Evolutionary conservation across 2,329 filamentous ascomycete genomes (phyloP).

Genomic region (Blastomyces silverae): DNA sequence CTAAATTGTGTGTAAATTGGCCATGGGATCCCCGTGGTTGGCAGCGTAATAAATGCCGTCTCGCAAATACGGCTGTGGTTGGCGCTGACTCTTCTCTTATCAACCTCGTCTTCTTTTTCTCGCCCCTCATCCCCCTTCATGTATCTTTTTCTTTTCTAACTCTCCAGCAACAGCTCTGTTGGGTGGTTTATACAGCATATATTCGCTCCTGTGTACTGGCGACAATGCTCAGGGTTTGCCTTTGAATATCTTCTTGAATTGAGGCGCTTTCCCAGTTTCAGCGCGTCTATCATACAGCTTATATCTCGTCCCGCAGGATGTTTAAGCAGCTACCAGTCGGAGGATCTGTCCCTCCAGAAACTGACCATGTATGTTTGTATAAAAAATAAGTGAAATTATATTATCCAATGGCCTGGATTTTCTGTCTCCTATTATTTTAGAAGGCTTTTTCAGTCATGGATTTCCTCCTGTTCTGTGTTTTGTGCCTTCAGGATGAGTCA

Average conservation of each 20-base stretch:
- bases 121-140: neutral
- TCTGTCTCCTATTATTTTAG: neutral
- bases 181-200: neutral
- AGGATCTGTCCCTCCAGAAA: slow-evolving; percentile 69
- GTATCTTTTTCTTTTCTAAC: neutral
- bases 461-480: neutral
- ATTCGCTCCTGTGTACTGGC: neutral
- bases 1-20: neutral
- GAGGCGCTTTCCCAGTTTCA: neutral
- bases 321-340: slow-evolving; percentile 45
- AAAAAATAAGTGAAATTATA: slow-evolving; percentile 5
- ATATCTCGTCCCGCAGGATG: slow-evolving; percentile 25
- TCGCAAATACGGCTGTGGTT: neutral
- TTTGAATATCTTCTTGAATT: neutral
- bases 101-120: neutral
- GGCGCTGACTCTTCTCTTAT: neutral
- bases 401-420: slow-evolving; percentile 1
- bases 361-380: slow-evolving; percentile 59
- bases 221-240: neutral
- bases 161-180: neutral
- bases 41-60: neutral
- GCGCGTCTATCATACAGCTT: neutral
- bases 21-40: neutral
- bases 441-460: slow-evolving; percentile 8
- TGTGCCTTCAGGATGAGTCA: slow-evolving; percentile 2